Evolutionary conservation across 2,329 filamentous ascomycete species (phyloP), one percentile per base, ranked within the genome.

Genomic region (Pyrenophora seminiperda): DNA sequence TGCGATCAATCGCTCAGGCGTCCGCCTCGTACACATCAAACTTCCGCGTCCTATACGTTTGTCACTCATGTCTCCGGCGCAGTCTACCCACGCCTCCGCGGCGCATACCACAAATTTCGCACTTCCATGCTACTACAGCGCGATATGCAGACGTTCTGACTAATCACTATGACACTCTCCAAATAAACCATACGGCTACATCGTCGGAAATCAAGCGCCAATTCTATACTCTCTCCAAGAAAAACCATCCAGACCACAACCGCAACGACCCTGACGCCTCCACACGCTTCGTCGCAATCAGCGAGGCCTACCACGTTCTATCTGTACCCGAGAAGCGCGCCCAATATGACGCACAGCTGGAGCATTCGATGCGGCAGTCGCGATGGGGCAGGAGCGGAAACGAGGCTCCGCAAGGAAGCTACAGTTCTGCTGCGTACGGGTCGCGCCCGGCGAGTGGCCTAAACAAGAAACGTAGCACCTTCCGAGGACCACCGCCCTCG

Each of bases 171-270:
- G 88, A 93, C 64, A 85, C 87, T 32, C 81, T 99, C 42, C 83
- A 87, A 33, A 73, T 99, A n/a, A 75, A 83, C 0, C 79, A 81
- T 33, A 82, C 82, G 57, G 92, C 93, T 32, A 84, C 88, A 13
- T 76, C 83, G 1, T 77, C 79, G 7, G 90, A 96, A 44, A 92
- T 97, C 54, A 97, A 97, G 75, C 93, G 89, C 87, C 76, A 84
- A 71, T 99, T 97, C 83, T 97, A 97, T 81, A 76, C 82, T 54
- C 89, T 97, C 71, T 96, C 91, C 68, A 96, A 97, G 76, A 77
- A 82, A 45, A 88, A 96, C 81, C 94, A 99, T 75, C 94, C 94
- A 1, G 94, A 99, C 80, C 85, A 86, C 70, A 95, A 97, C 79
- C 90, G 82, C 53, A 70, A 82, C 62, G 88, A 96, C 74, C 88